These are phyloP conservation scores for Gossypium gossypioides DNA, from an alignment of 441 rosid species.

Conservation along the genomic window DNA sequence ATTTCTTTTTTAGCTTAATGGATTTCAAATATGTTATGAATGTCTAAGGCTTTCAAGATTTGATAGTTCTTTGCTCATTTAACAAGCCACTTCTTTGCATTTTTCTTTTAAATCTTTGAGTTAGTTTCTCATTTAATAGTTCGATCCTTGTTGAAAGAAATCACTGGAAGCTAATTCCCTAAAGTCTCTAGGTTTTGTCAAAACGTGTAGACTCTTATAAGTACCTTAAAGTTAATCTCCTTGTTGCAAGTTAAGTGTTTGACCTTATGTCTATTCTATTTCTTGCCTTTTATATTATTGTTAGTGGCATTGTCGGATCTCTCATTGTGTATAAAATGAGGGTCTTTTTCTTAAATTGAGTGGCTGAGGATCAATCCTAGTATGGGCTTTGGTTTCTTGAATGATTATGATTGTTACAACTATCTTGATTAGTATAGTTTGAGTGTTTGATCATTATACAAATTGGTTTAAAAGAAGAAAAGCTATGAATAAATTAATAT, in stretches of 20 bases:
- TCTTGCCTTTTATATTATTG: constrained; percentile 42
- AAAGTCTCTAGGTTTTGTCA: constrained; percentile 67
- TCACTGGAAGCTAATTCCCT: neutral
- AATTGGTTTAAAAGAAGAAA: constrained; percentile 38
- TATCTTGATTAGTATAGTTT: constrained; percentile 46
- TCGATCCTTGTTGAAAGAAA: too few species aligned
- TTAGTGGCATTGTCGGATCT: constrained; percentile 60
- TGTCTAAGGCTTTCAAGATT: constrained; percentile 26
- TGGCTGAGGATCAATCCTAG: constrained; percentile 34
- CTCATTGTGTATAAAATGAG: constrained; percentile 42
- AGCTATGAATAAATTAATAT: constrained; percentile 24
- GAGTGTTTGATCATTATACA: constrained; percentile 51
- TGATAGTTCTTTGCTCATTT: constrained; percentile 26
- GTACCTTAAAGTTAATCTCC: constrained; percentile 29
- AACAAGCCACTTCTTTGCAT: too few species aligned
- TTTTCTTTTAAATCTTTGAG: too few species aligned
- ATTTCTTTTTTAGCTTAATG: constrained; percentile 10
- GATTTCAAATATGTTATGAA: neutral
- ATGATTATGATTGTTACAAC: constrained; percentile 43
- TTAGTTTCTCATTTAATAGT: too few species aligned
- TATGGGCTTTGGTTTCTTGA: constrained; percentile 84
- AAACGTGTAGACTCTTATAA: constrained; percentile 34
- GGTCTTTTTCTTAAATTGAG: constrained; percentile 34
- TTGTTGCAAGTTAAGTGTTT: constrained; percentile 35
- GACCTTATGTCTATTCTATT: constrained; percentile 41